phyloP scores from a whole-genome alignment of 2,329 filamentous ascomycete genomes.

The Sporothrix globosa region DNA sequence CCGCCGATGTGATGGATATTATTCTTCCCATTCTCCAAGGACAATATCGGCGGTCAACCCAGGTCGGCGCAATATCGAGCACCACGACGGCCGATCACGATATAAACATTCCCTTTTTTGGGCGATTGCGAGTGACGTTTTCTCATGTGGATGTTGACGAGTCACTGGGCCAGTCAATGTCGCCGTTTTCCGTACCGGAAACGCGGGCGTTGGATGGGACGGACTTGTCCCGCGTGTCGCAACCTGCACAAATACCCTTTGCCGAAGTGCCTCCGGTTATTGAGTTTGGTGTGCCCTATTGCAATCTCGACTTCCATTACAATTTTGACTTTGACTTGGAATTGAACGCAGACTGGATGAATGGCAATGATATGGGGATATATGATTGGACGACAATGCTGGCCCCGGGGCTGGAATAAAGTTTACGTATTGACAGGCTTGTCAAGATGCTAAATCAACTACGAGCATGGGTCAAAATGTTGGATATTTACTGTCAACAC shows the following conservation, averaged over 20 bases:
- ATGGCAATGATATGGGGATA: neutral
- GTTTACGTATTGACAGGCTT: neutral
- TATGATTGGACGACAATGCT: constrained; percentile 26
- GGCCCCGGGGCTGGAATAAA: constrained; percentile 5
- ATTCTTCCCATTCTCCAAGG: constrained; percentile 23
- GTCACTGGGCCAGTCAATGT: neutral
- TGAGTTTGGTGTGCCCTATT: constrained; percentile 17
- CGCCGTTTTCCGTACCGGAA: neutral
- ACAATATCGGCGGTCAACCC: neutral
- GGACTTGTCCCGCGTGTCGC: neutral
- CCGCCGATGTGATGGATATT: constrained; percentile 24
- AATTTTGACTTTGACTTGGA: constrained; percentile 22
- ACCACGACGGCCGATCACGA: constrained; percentile 4
- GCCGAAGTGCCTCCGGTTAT: neutral
- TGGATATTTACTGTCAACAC: too few relatives aligned
- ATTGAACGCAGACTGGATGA: constrained; percentile 21
- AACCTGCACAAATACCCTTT: neutral
- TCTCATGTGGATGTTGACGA: neutral
- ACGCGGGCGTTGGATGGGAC: neutral
- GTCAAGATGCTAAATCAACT: too few relatives aligned
- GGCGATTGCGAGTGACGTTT: constrained; percentile 6
- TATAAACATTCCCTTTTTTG: constrained; percentile 25
- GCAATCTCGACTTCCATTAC: neutral
- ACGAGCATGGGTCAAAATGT: too few relatives aligned
- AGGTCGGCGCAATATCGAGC: too few relatives aligned